Conservation (phyloP, 129 eudicot genomes). For the Dittrichia graveolens region DNA sequence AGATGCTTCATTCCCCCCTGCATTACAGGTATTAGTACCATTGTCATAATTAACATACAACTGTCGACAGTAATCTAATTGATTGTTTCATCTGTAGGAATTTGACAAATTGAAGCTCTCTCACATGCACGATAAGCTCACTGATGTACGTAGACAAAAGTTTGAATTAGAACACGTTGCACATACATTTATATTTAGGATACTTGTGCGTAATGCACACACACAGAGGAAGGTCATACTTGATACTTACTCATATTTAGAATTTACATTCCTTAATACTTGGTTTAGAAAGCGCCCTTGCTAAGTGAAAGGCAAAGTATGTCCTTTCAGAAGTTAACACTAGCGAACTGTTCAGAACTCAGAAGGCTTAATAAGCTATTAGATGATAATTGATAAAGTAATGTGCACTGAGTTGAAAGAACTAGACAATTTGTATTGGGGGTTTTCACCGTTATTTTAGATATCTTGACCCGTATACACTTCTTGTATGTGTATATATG, state of each 20-base stretch:
- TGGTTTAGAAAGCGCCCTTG: not conserved
- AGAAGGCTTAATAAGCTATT: not conserved
- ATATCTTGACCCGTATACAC: constrained; percentile 5
- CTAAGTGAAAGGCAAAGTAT: not conserved
- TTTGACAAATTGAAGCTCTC: constrained; percentile 10
- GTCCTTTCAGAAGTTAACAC: not conserved
- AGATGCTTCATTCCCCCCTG: constrained; percentile 42
- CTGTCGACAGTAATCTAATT: not conserved
- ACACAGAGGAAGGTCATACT: not conserved
- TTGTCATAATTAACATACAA: not conserved
- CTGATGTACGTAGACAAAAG: constrained; percentile 1
- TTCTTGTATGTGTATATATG: constrained; percentile 14
- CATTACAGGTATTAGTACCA: constrained; percentile 46
- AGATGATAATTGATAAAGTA: constrained; percentile 1
- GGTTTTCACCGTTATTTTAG: not conserved
- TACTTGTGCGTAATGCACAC: not conserved
- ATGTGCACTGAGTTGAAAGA: constrained; percentile 14
- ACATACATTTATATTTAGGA: not conserved
- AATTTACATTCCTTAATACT: not conserved
- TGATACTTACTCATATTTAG: not conserved
- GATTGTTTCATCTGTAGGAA: constrained; percentile 10
- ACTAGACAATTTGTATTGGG: not conserved
- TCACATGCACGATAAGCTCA: not conserved
- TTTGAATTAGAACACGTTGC: constrained; percentile 7
- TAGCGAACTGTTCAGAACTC: not conserved